Evolutionary conservation across 768 basidiomycete genomes (phyloP), one percentile per base, ranked within the genome.

Genomic region (Agrocybe praecox): DNA sequence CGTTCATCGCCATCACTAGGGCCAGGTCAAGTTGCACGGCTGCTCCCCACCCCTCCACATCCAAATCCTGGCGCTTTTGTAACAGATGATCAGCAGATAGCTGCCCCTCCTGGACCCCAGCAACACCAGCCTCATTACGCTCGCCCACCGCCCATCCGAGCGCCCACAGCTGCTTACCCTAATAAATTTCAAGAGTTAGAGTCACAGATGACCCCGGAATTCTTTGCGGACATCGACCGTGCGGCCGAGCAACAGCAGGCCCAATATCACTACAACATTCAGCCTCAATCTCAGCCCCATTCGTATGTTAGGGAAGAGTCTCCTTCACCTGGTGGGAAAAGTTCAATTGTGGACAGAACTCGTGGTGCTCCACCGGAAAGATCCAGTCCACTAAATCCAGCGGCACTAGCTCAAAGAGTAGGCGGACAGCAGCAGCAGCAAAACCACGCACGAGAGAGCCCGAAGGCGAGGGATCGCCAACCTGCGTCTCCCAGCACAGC

Each of bases 211-310:
- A 88, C 88, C 0, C 82, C 84, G 33, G 85, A 89, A 60, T 76
- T 89, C 24, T 74, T 89, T 70, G 85, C 84, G 29, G 86, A 89
- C 59, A 87, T 89, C 58, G 89, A 90, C 65, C 80, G 83, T 43
- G 85, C 84, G n/a, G 86, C 84, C 21, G 85, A 89, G 69, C 71
- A 82, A 59, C 83, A 86, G 53, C 85, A 85, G 65, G 69, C 79
- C 10, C 81, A 83, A 65, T 75, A 74, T 36, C 78, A 80, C 60
- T 72, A 71, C n/a, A 72, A 51, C 14, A 40, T 6, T n/a, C 36
- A 40, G n/a, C 12, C 36, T n/a, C 36, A 40, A n/a, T 40, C 36
- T 26, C 66, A 67, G 36, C 62, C 74, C 46, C 67, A 67, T 58
- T 61, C 69, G 1, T 77, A 75, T 65, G 56, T 67, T 18, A 71